These are phyloP conservation scores for Xylariaceae sp. DNA, from an alignment of 2,329 filamentous ascomycete species.

Conservation along the genomic window DNA sequence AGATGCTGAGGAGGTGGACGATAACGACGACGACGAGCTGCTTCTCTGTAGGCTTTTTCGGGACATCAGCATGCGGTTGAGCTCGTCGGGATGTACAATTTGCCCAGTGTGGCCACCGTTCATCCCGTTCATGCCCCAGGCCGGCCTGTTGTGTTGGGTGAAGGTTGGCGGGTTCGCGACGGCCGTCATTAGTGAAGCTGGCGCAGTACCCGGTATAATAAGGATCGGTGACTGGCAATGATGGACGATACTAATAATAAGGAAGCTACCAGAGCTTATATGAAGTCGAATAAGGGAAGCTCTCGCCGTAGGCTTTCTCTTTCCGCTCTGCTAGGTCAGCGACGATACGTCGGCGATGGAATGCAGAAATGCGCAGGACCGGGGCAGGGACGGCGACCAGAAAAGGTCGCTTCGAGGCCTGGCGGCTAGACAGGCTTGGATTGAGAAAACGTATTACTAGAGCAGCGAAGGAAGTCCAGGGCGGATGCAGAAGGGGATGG, in stretches of 20 bases:
- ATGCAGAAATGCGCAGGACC: slow-evolving; percentile 11
- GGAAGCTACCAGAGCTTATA: slow-evolving; percentile 13
- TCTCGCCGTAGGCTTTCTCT: background rate
- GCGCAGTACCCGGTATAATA: slow-evolving; percentile 16
- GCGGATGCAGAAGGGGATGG: slow-evolving; percentile 1
- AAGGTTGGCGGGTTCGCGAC: slow-evolving; percentile 63
- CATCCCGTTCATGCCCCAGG: slow-evolving; percentile 58
- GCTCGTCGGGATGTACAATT: slow-evolving; percentile 74
- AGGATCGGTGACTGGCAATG: slow-evolving; percentile 16
- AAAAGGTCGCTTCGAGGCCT: slow-evolving; percentile 6
- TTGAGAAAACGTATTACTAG: slow-evolving; percentile 3
- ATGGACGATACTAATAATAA: slow-evolving; percentile 22
- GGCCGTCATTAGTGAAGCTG: slow-evolving; percentile 57
- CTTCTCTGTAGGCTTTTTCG: slow-evolving; percentile 82
- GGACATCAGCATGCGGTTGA: slow-evolving; percentile 82
- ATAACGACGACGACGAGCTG: slow-evolving; percentile 87
- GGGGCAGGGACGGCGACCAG: slow-evolving; percentile 1
- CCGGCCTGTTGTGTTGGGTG: slow-evolving; percentile 58
- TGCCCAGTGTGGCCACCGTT: slow-evolving; percentile 38
- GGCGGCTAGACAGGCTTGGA: slow-evolving; percentile 8
- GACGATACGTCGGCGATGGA: slow-evolving; percentile 6
- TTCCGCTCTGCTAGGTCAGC: slow-evolving; percentile 10
- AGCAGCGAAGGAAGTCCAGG: background rate
- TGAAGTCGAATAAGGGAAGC: slow-evolving; percentile 1
- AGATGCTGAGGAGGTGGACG: slow-evolving; percentile 57